Evolutionary conservation across 345 rosid species (phyloP), one percentile per base, ranked within the genome.

Genomic region (Punica granatum): DNA sequence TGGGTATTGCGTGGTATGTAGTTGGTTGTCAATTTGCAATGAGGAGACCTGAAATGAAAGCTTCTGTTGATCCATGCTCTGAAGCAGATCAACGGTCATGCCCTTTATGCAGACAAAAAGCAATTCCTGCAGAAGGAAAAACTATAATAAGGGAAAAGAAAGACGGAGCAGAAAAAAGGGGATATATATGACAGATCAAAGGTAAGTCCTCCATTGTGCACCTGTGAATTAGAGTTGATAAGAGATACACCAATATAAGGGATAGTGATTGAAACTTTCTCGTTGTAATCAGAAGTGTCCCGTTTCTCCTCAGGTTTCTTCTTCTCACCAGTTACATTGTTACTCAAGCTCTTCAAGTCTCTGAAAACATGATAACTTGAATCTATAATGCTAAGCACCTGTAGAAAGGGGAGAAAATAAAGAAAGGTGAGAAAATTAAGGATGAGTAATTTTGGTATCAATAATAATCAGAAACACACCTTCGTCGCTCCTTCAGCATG

Each of bases 401-500:
- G 83, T 51, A 81, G 66, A 26, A 64, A 34, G 48, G 64, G 74
- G 71, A 70, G 18, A 44, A 70, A 31, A 73, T 34, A 71, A 41
- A 67, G 43, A 66, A 25, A 48, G 60, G 37, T 41, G n/a, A 64
- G 69, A 36, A 66, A 46, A 56, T 13, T 1, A 56, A 11, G 42
- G 42, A 48, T 56, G 39, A 67, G 51, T 18, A 31, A 43, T 67
- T 63, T 63, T 49, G 31, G 69, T 51, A 26, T 33, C 58, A 19
- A 16, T 54, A 64, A 63, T 25, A 14, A 61, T 39, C 56, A 70
- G 75, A 36, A 59, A 60, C 56, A 60, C 73, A 92, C 98, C 97
- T 92, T 90, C 46, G 84, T 92, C 66, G 97, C 92, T 75, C 96
- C 93, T 76, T 88, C 96, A 14, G 98, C 89, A 73, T 65, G 79